Conservation (phyloP, 1,284 basidiomycete species). For the Vanrija humicola region DNA sequence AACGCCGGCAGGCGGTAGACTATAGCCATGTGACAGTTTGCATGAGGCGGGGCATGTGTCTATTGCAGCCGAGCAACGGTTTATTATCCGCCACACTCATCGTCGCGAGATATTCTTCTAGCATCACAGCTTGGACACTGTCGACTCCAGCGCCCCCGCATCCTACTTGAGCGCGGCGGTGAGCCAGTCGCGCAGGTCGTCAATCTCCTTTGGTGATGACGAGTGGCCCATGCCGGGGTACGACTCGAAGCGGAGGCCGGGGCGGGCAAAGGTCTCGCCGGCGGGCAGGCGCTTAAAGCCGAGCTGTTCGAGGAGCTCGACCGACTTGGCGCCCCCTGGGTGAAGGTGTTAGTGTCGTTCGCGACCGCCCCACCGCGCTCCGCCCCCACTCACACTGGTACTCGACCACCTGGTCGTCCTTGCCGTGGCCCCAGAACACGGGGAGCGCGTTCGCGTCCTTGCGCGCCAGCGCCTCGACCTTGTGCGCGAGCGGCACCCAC, state of each 20-base stretch:
- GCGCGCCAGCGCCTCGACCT: conserved; percentile 54
- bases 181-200: conserved; percentile 54
- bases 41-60: background rate
- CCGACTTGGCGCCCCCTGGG: conserved; percentile 53
- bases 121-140: background rate
- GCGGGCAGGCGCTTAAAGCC: conserved; percentile 50
- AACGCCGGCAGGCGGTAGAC: background rate
- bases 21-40: background rate
- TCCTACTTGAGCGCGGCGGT: conserved; percentile 32
- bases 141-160: too few relatives aligned
- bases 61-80: too few relatives aligned
- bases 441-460: conserved; percentile 55
- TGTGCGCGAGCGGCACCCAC: conserved; percentile 66
- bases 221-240: conserved; percentile 58
- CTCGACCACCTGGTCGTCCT: conserved; percentile 67
- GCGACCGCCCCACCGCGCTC: background rate
- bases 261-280: conserved; percentile 37
- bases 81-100: background rate
- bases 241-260: conserved; percentile 49
- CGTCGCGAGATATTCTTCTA: too few relatives aligned
- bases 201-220: conserved; percentile 60
- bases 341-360: background rate
- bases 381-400: conserved; percentile 45
- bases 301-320: conserved; percentile 57
- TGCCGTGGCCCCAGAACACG: conserved; percentile 84